Evolutionary conservation across 2,329 filamentous ascomycete genomes (phyloP).

Genomic region (Cladosporium sp.): DNA sequence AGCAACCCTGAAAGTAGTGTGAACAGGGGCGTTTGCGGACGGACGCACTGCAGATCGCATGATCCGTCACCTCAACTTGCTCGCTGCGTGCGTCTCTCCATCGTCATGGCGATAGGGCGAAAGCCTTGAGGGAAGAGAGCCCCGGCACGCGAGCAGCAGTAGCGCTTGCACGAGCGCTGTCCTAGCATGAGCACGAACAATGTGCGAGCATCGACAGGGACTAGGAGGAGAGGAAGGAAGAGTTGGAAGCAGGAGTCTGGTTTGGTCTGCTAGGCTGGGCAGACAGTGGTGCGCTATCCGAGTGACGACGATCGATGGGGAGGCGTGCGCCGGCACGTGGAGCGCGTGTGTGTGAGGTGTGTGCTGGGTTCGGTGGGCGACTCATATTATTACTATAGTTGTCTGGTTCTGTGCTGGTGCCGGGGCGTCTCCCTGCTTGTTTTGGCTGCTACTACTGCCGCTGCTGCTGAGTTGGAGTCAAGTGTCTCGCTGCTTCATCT

Average conservation of each 20-base stretch:
- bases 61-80: background rate
- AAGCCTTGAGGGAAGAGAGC: background rate
- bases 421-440: background rate
- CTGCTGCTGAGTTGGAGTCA: background rate
- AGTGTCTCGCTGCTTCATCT: slow-evolving; percentile 15
- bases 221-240: background rate
- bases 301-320: slow-evolving; percentile 9
- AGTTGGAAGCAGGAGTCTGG: background rate
- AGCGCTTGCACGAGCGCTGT: slow-evolving; percentile 8
- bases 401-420: background rate
- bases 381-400: slow-evolving; percentile 9
- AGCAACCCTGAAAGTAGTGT: slow-evolving; percentile 1
- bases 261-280: background rate
- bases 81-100: background rate
- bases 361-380: background rate
- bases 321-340: slow-evolving; percentile 11
- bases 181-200: slow-evolving; percentile 1
- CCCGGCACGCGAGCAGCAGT: background rate
- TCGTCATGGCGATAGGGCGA: slow-evolving; percentile 21
- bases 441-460: background rate
- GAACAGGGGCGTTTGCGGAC: slow-evolving; percentile 13
- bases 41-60: slow-evolving; percentile 18
- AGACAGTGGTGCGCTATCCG: background rate
- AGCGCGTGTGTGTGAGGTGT: background rate
- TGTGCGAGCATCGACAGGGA: background rate